These are phyloP conservation scores for Cercospora beticola DNA, from an alignment of 2,329 filamentous ascomycete genomes.

Conservation along the genomic window DNA sequence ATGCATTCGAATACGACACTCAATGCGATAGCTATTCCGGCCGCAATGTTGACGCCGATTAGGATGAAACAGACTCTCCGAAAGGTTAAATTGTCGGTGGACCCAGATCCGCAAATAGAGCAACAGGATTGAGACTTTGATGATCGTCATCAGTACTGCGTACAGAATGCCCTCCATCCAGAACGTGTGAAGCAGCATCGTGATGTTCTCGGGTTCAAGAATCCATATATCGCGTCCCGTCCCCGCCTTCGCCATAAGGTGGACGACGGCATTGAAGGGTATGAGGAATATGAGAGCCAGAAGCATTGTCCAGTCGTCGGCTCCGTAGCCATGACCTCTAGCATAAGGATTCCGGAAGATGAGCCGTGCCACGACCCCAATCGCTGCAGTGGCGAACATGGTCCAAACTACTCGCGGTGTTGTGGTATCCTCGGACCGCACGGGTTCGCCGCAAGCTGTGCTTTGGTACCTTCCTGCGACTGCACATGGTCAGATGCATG, in stretches of 20 bases:
- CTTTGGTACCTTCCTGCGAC: conserved; percentile 6
- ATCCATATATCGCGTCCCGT: conserved; percentile 14
- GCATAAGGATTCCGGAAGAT: conserved; percentile 10
- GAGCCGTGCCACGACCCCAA: conserved; percentile 4
- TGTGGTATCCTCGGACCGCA: not conserved
- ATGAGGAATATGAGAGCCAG: conserved; percentile 7
- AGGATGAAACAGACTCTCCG: conserved; percentile 8
- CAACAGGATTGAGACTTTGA: conserved; percentile 14
- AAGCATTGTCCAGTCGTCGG: conserved; percentile 9
- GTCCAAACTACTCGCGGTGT: conserved; percentile 10
- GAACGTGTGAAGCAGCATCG: conserved; percentile 5
- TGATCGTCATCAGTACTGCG: conserved; percentile 13
- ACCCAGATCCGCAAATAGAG: conserved; percentile 15
- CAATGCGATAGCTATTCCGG: not conserved
- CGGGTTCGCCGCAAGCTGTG: conserved; percentile 8
- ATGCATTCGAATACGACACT: conserved; percentile 11
- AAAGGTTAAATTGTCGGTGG: conserved; percentile 1
- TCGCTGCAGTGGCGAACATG: conserved; percentile 3
- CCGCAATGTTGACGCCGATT: conserved; percentile 7
- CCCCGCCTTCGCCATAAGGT: conserved; percentile 4
- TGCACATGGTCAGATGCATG: not conserved
- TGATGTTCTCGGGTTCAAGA: conserved; percentile 9
- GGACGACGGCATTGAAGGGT: not conserved
- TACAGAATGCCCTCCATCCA: conserved; percentile 15
- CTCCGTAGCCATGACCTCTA: conserved; percentile 5